These are phyloP conservation scores for Paraphoma chrysanthemicola DNA, from an alignment of 2,329 filamentous ascomycete species.

Conservation along the genomic window DNA sequence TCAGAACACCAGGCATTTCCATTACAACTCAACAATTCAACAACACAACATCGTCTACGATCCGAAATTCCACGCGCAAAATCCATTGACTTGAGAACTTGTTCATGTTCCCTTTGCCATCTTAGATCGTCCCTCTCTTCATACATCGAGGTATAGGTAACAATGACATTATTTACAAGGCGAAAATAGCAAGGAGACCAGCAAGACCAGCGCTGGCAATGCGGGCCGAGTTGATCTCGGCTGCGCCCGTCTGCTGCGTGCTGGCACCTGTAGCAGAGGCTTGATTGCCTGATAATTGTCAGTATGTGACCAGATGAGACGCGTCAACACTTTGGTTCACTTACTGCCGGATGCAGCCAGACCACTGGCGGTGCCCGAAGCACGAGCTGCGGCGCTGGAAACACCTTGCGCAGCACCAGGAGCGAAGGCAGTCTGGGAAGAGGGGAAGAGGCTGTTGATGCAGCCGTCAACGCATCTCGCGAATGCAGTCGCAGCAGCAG, in stretches of 20 bases:
- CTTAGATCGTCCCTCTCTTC: not conserved
- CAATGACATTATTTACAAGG: slow-evolving; percentile 35
- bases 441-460: slow-evolving; percentile 58
- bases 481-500: slow-evolving; percentile 54
- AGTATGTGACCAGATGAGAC: not conserved
- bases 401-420: slow-evolving; percentile 28
- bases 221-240: slow-evolving; percentile 36
- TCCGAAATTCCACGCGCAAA: too few relatives aligned
- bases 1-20: not conserved
- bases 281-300: not conserved
- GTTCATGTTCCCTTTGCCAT: not conserved
- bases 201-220: slow-evolving; percentile 44
- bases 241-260: slow-evolving; percentile 37
- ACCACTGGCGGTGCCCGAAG: slow-evolving; percentile 14
- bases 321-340: not conserved
- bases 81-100: too few relatives aligned
- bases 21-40: not conserved
- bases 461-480: slow-evolving; percentile 58
- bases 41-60: too few relatives aligned
- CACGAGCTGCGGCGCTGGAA: slow-evolving; percentile 23
- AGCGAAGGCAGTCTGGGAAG: slow-evolving; percentile 37
- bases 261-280: slow-evolving; percentile 27
- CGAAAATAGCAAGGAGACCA: slow-evolving; percentile 48
- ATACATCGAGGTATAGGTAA: too few relatives aligned
- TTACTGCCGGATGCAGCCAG: slow-evolving; percentile 24